Conservation (phyloP, 805 yeast species). For the Ogataea pilisensis region DNA sequence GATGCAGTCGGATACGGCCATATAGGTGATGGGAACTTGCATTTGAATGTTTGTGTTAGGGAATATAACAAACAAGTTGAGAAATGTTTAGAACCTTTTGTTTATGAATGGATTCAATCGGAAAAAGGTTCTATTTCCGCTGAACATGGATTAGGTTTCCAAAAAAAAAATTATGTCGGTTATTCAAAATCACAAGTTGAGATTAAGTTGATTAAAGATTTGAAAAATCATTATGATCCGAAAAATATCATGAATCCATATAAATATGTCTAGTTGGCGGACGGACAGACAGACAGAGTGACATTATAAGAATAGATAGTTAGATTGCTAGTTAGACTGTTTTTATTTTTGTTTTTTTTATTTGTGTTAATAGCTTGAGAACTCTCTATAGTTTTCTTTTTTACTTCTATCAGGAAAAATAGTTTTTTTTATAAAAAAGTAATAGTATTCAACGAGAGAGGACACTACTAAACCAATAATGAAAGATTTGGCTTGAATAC, state of each 20-base stretch:
- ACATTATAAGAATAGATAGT: no score
- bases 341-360: neutral
- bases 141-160: slow-evolving; percentile 97
- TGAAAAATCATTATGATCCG: slow-evolving; percentile 86
- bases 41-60: slow-evolving; percentile 88
- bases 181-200: slow-evolving; percentile 77
- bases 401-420: no score
- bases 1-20: slow-evolving; percentile 97
- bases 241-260: slow-evolving; percentile 91
- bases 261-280: slow-evolving; percentile 46
- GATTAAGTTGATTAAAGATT: slow-evolving; percentile 67
- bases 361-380: no score
- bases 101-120: slow-evolving; percentile 79
- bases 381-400: no score
- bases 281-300: no score
- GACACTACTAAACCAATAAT: no score
- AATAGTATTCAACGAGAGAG: no score
- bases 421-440: no score
- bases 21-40: slow-evolving; percentile 95
- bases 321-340: no score
- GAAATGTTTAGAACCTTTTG: slow-evolving; percentile 83
- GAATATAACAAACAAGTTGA: slow-evolving; percentile 78
- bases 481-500: no score
- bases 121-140: slow-evolving; percentile 89
- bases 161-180: slow-evolving; percentile 84